A percentile compares a stretch with the other conserved stretches of the same genome.
phyloP scores from a whole-genome alignment of 2,329 filamentous ascomycete genomes.

The Cylindrodendrum hubeiense region DNA sequence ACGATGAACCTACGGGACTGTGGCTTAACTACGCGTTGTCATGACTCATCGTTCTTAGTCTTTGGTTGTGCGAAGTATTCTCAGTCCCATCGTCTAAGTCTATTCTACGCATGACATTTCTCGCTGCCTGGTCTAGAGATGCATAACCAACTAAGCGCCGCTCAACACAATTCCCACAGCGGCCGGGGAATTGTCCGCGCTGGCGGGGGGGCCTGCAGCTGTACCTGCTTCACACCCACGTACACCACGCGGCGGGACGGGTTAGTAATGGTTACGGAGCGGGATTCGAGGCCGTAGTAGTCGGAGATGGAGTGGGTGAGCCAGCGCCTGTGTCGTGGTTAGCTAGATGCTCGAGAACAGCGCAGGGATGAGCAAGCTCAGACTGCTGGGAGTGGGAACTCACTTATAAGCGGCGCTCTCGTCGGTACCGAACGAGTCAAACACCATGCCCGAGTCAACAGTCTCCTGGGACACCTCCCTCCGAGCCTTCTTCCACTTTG shows the following conservation, averaged over 20 bases:
- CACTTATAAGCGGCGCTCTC: conserved; percentile 85
- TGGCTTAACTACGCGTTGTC: too few relatives aligned
- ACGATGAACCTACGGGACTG: too few relatives aligned
- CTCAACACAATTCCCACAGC: conserved; percentile 71
- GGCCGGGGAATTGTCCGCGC: conserved; percentile 66
- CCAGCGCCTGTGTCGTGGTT: conserved; percentile 75
- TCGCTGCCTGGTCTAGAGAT: conserved; percentile 18
- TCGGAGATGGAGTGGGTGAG: conserved; percentile 91
- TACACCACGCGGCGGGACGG: conserved; percentile 85
- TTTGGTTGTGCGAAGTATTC: conserved; percentile 34
- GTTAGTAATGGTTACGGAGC: conserved; percentile 79
- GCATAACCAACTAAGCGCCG: not conserved
- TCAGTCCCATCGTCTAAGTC: conserved; percentile 32
- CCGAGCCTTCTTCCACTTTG: conserved; percentile 61
- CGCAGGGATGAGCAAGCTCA: not conserved
- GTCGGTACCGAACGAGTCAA: conserved; percentile 83
- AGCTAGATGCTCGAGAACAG: not conserved
- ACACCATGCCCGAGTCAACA: conserved; percentile 75
- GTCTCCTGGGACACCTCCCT: conserved; percentile 70
- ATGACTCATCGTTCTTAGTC: conserved; percentile 4
- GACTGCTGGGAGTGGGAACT: conserved; percentile 48
- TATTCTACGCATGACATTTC: conserved; percentile 26
- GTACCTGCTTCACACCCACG: conserved; percentile 74
- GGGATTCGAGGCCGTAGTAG: conserved; percentile 91
- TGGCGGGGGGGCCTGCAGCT: conserved; percentile 41